phyloP scores from a whole-genome alignment of 306 rosid genomes.

The Glycyrrhiza uralensis region DNA sequence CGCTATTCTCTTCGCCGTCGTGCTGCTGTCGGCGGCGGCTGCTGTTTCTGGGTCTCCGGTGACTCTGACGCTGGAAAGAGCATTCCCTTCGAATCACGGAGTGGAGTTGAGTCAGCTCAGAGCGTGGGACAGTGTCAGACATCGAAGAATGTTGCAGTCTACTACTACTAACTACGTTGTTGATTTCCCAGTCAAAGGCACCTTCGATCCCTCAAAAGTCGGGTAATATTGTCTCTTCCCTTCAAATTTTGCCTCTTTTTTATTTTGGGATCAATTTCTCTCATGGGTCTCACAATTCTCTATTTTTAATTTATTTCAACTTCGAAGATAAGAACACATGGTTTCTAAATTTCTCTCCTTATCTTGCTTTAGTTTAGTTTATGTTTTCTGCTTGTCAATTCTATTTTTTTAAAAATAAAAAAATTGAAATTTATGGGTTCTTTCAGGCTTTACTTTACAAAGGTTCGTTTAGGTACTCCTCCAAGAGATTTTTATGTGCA shows the following conservation, averaged over 20 bases:
- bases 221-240: conserved; percentile 48
- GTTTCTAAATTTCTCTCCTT: not conserved
- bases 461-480: conserved; percentile 81
- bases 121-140: conserved; percentile 59
- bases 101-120: conserved; percentile 60
- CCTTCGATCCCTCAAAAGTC: conserved; percentile 61
- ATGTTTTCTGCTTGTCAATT: conserved; percentile 3
- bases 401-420: not conserved
- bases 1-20: conserved; percentile 34
- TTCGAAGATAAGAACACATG: not conserved
- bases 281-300: not conserved
- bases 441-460: conserved; percentile 77
- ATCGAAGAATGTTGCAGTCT: conserved; percentile 71
- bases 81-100: conserved; percentile 60
- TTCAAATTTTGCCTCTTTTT: not conserved
- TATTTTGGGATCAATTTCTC: conserved; percentile 1
- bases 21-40: conserved; percentile 28
- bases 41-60: conserved; percentile 40
- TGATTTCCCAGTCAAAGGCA: conserved; percentile 66
- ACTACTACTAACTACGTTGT: conserved; percentile 45
- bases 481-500: conserved; percentile 88
- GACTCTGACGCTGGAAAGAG: conserved; percentile 62
- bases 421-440: not conserved
- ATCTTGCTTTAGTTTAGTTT: not conserved
- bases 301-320: not conserved